Base-by-base conservation (phyloP, 1,284 basidiomycete species). In the Heterobasidion parviporum region DNA sequence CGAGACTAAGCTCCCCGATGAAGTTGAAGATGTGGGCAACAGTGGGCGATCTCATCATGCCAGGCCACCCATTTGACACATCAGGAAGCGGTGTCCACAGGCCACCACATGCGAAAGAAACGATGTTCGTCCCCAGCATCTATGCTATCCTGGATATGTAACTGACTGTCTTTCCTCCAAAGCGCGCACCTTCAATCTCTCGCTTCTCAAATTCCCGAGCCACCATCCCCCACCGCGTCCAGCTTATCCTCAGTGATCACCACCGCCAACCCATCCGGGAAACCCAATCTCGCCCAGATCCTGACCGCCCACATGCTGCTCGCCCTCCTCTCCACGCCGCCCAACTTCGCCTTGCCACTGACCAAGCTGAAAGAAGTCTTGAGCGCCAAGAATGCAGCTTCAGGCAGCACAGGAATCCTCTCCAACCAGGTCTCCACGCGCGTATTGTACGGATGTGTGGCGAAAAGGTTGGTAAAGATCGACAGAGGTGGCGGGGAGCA, bases 401-500 rank as follows among this genome's bases (percentile, higher is more conserved):
- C 71, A 14, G 64, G 67, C 36, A 59, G 65, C 36, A 68, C 70
- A 8, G 66, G 66, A 44, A 65, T 68, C 46, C 63, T 54, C 71
- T 75, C 57, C 66, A 71, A 59, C 74, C 63, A 69, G 73, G 84
- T 89, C 10, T 85, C 84, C 5, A 87, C 55, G 35, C 54, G 64
- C 16, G 61, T 63, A 43, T 55, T 67, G 35, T 68, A 67, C 50
- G 66, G 64, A n/a, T 66, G 84, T 61, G 82, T 87, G 18, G 85
- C 82, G 20, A 90, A 89, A 70, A 75, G 85, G 56, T 68, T 90
- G 52, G 66, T 90, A 57, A 86, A 81, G 68, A 88, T 90, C 59
- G 87, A 90, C 53, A 73, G 88, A 50, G 80, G 84, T 33, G 78
- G 81, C 9, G 77, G 85, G 41, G 85, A 87, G 64, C 87, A 90